phyloP scores from a whole-genome alignment of 2,329 filamentous ascomycete species.

The Cercospora brassicicola region DNA sequence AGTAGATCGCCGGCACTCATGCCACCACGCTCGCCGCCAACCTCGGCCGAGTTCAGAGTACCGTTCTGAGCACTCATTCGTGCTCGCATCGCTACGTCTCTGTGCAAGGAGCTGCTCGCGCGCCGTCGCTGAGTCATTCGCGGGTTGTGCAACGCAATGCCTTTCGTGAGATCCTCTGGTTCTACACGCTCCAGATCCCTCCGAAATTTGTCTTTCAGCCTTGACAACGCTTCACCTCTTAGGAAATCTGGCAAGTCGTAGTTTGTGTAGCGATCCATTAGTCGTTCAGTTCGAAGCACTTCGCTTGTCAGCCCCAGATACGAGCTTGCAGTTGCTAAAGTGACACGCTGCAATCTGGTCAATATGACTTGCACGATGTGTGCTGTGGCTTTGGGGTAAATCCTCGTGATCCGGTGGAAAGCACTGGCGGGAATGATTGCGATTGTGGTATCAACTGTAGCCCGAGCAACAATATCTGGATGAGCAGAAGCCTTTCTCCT shows the following conservation, averaged over 20 bases:
- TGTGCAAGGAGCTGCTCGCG: slow-evolving; percentile 72
- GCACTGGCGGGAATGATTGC: slow-evolving; percentile 97
- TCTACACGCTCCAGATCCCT: slow-evolving; percentile 76
- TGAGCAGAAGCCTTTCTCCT: slow-evolving; percentile 71
- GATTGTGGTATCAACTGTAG: slow-evolving; percentile 94
- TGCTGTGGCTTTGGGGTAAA: slow-evolving; percentile 93
- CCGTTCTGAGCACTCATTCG: slow-evolving; percentile 45
- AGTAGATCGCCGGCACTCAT: slow-evolving; percentile 67
- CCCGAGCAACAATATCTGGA: slow-evolving; percentile 94
- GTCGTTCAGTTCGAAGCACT: slow-evolving; percentile 86
- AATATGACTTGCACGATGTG: slow-evolving; percentile 98
- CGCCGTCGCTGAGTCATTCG: slow-evolving; percentile 61
- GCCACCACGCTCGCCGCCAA: slow-evolving; percentile 41
- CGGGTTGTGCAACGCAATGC: slow-evolving; percentile 90
- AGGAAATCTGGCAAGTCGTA: slow-evolving; percentile 90
- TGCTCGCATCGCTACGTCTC: slow-evolving; percentile 72
- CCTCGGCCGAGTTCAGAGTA: slow-evolving; percentile 21
- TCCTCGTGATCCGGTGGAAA: slow-evolving; percentile 84
- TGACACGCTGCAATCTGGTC: slow-evolving; percentile 90
- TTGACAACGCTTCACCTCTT: slow-evolving; percentile 75
- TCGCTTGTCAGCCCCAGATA: slow-evolving; percentile 91
- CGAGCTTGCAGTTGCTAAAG: slow-evolving; percentile 87
- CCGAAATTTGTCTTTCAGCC: slow-evolving; percentile 86
- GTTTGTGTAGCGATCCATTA: slow-evolving; percentile 88
- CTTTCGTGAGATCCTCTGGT: slow-evolving; percentile 80